These are phyloP conservation scores for Neofusicoccum laricinum DNA, from an alignment of 2,329 filamentous ascomycete species.

Conservation along the genomic window DNA sequence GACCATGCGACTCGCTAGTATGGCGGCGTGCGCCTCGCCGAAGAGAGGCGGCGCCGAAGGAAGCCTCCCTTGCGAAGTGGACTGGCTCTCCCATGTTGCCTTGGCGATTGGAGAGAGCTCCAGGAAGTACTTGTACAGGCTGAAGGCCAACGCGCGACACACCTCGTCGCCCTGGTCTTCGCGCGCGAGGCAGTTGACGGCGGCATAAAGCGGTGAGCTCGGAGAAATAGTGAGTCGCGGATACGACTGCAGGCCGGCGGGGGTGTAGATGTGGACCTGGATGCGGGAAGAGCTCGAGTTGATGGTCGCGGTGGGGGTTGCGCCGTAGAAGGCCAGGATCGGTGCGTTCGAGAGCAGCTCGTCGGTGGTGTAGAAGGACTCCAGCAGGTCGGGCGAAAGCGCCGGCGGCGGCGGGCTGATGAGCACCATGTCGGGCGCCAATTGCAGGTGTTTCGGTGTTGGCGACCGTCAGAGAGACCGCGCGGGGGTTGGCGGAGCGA, in stretches of 20 bases:
- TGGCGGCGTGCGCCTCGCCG: conserved; percentile 87
- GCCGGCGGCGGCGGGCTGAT: conserved; percentile 71
- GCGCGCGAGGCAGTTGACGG: conserved; percentile 83
- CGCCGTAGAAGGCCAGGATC: conserved; percentile 86
- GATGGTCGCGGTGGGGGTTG: conserved; percentile 84
- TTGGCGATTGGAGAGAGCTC: conserved; percentile 80
- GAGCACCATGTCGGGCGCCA: conserved; percentile 67
- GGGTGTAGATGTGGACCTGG: conserved; percentile 87
- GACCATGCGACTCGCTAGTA: conserved; percentile 80
- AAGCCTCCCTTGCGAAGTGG: conserved; percentile 53
- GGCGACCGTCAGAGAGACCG: conserved; percentile 12
- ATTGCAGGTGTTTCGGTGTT: conserved; percentile 14
- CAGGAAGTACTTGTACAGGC: conserved; percentile 88
- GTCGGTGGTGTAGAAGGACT: conserved; percentile 86
- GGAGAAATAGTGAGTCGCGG: conserved; percentile 90
- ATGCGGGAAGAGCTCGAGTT: conserved; percentile 88
- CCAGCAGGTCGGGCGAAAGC: conserved; percentile 76
- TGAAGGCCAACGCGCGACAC: conserved; percentile 86
- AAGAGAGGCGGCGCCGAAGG: conserved; percentile 70
- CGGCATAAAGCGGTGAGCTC: conserved; percentile 84
- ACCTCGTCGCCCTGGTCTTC: conserved; percentile 96
- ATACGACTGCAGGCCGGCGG: conserved; percentile 85
- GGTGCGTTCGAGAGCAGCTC: conserved; percentile 76
- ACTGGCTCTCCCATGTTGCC: conserved; percentile 59
- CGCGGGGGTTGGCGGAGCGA: conserved; percentile 2